Percentiles rank a stretch among this genome's conserved stretches.
Conservation (phyloP, 495 filamentous ascomycete genomes). For the Rhizodiscina lignyota region DNA sequence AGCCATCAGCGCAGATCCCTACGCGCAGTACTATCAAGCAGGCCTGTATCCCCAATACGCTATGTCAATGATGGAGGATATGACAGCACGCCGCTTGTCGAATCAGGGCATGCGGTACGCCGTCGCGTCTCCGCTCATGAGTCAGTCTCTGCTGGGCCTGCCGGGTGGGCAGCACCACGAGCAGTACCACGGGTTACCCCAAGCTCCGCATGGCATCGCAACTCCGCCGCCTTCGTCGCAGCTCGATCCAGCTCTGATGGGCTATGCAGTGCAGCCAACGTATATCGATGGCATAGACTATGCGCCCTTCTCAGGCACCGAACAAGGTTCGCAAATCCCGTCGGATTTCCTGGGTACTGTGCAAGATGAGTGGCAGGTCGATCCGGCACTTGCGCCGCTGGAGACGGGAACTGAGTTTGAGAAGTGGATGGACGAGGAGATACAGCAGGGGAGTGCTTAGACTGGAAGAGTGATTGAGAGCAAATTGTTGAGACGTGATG, state of each 20-base stretch:
- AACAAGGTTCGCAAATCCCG: not conserved
- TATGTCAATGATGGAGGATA: not conserved
- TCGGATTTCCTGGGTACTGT: not conserved
- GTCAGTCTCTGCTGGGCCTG: not conserved
- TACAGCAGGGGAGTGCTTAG: no score
- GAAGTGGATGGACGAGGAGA: constrained; percentile 1
- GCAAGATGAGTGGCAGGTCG: not conserved
- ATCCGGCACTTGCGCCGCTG: not conserved
- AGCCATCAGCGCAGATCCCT: constrained; percentile 32
- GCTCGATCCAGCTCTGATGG: not conserved
- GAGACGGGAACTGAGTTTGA: not conserved
- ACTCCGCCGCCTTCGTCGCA: not conserved
- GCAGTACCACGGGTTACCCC: not conserved
- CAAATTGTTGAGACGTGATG: no score
- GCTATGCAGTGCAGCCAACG: no score
- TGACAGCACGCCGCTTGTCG: no score
- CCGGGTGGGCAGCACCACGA: not conserved
- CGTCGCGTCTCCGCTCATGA: not conserved
- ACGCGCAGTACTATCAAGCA: constrained; percentile 46
- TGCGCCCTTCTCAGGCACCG: not conserved
- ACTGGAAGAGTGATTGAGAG: no score
- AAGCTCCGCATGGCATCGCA: not conserved
- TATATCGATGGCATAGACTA: no score
- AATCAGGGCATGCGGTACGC: not conserved
- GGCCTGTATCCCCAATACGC: constrained; percentile 27